Percentiles rank a stretch among this genome's conserved stretches.
Conservation (phyloP, 2,329 filamentous ascomycete genomes). For the Beauveria scarabaeidicola region DNA sequence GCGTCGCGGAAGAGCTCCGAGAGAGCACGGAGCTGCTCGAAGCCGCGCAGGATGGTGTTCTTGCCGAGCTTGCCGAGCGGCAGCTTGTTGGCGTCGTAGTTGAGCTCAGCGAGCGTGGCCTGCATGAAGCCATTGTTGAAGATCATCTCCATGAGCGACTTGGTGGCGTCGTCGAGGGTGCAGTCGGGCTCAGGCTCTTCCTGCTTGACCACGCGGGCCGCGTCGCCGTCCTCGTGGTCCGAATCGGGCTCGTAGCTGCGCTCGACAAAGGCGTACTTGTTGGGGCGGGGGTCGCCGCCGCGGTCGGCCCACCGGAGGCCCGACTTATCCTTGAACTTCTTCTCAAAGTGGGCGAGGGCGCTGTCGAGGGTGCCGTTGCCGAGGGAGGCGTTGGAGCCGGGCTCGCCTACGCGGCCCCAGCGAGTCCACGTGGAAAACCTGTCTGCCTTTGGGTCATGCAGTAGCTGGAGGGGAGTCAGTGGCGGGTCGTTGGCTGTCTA, state of each 20-base stretch:
- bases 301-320: conserved; percentile 49
- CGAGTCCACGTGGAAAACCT: conserved; percentile 60
- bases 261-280: conserved; percentile 75
- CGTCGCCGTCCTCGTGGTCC: conserved; percentile 43
- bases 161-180: conserved; percentile 50
- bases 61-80: conserved; percentile 81
- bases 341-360: conserved; percentile 45
- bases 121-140: conserved; percentile 71
- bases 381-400: conserved; percentile 39
- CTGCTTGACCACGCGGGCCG: conserved; percentile 23
- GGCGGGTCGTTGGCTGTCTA: background rate
- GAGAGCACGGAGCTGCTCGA: conserved; percentile 67
- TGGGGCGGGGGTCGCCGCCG: conserved; percentile 47
- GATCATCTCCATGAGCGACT: conserved; percentile 69
- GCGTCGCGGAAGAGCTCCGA: conserved; percentile 55
- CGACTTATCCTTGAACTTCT: conserved; percentile 56
- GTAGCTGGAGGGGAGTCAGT: conserved; percentile 25
- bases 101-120: conserved; percentile 55
- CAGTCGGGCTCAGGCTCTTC: conserved; percentile 37
- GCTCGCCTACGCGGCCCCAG: conserved; percentile 69
- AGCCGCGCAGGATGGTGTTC: conserved; percentile 64
- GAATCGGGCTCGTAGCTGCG: conserved; percentile 64
- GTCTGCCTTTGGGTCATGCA: conserved; percentile 28
- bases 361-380: conserved; percentile 32
- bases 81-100: conserved; percentile 68